Conservation (phyloP, 139 green algal genomes). For the Asterochloris erici region DNA sequence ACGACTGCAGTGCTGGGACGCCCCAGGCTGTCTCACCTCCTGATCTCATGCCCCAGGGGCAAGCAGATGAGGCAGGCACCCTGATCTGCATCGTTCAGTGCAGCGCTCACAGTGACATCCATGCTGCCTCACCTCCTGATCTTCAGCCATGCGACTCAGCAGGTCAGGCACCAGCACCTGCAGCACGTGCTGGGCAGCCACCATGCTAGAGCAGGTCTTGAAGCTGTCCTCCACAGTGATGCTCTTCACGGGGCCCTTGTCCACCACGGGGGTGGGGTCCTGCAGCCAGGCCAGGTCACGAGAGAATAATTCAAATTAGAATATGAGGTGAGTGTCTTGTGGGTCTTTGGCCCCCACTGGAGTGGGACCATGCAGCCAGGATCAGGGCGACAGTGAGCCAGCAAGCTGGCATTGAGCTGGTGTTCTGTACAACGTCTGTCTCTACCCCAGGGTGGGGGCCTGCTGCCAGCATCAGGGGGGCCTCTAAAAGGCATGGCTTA, state of each 20-base stretch:
- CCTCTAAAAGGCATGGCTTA: too few species aligned
- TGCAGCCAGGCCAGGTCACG: not conserved
- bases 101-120: not conserved
- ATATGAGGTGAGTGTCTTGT: too few species aligned
- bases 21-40: not conserved
- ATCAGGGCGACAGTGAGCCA: too few species aligned
- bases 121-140: slow-evolving; percentile 36
- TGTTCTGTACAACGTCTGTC: too few species aligned
- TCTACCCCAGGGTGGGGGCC: too few species aligned
- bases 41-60: not conserved
- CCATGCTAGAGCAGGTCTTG: slow-evolving; percentile 40
- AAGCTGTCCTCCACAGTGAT: slow-evolving; percentile 80
- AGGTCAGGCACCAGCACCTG: slow-evolving; percentile 70
- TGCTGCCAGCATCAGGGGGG: too few species aligned
- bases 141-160: slow-evolving; percentile 53
- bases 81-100: not conserved
- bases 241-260: slow-evolving; percentile 51
- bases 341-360: too few species aligned
- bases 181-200: slow-evolving; percentile 35
- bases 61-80: not conserved
- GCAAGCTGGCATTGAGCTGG: too few species aligned
- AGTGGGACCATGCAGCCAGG: too few species aligned
- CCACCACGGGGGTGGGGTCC: slow-evolving; percentile 55
- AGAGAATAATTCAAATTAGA: too few species aligned
- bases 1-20: too few species aligned